Evolutionary conservation across 1,139 yeast species (phyloP), one percentile per base, ranked within the genome.

Genomic region (Candida sojae): DNA sequence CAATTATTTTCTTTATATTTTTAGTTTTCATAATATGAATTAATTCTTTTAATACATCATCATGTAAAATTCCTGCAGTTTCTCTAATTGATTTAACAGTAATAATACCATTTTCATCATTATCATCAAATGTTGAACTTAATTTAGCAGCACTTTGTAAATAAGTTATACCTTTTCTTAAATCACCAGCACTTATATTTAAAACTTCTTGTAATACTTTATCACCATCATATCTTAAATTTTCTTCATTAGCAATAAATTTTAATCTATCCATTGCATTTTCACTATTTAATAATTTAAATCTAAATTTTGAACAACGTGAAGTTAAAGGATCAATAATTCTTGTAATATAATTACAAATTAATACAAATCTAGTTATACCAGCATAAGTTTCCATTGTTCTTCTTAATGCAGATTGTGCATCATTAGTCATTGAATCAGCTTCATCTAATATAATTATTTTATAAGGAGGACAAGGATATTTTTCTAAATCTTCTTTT

Each of bases 361-460:
- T 97, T 71, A 95, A 93, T 21, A 97, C 98, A 74, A 95, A 93
- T 59, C 99, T 80, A 4, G 99, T 93, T 5, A 97, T 86, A 63
- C 87, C 87, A 30, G 97, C 88, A 62, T 90, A 93, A 26, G 93
- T 81, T 64, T 93, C 99, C 99, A 93, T 93, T 1, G 98, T 93
- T 63, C 99, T 81, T 69, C 99, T 80, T 58, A 93, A 73, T 0
- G 99, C 99, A 62, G 92, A 97, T 67, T 93, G 99, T 0, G 99
- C 99, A 43, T 96, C 97, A 0, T 97, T 92, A 0, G 99, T 93
- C 92, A 93, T 89, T 11, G 96, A 88, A 64, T 93, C 98, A 0
- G 97, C 98, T 67, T 92, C 98, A 67, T 92, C 98, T 53, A 92
- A 71, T 47, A 92, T 91, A 54, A 93, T 80, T 50, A 93, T 88